Evolutionary conservation across 2,329 filamentous ascomycete genomes (phyloP), one percentile per base, ranked within the genome.

Genomic region (Knoxdaviesia capensis): DNA sequence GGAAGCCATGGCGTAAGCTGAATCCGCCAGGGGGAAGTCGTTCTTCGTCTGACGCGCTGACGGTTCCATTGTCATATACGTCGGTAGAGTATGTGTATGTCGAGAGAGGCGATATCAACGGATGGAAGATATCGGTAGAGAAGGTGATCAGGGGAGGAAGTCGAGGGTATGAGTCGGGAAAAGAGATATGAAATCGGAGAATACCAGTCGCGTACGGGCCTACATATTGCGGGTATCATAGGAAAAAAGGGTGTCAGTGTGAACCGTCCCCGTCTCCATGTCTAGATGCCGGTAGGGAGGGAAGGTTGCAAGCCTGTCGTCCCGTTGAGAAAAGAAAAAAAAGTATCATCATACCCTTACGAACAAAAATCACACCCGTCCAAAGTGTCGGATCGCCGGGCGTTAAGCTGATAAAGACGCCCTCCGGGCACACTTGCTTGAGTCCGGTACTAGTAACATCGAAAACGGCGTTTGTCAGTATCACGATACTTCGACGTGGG

Each of bases 111-210:
- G 87, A 86, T 49, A 96, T 78, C 36, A 98, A 68, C 11, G 88
- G 88, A 56, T 98, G 88, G 58, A 96, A 98, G 50, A 96, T 80
- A 56, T 96, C 88, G 50, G 84, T 92, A 38, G 76, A 73, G 59
- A 98, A 94, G 43, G 80, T 88, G 49, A 98, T 74, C 11, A 87
- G 66, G 7, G 90, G 90, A 41, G 88, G 83, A 20, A 83, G 62
- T 41, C 68, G 62, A 8, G 88, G 88, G 56, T 92, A 94, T 35
- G 71, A 69, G 46, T 80, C 68, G 34, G 87, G 83, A 52, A 96
- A 96, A 29, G 78, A 79, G 48, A 96, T 80, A 50, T 90, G 79
- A 60, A 96, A 93, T 52, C 87, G 81, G 47, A 96, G 71, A 51
- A 94, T 73, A 39, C 86, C 83, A 45, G 82, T 78, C 20, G 83